A percentile compares a stretch with the other conserved stretches of the same genome.
These are phyloP conservation scores for Pichia exigua DNA, from an alignment of 805 yeast genomes.

Conservation along the genomic window DNA sequence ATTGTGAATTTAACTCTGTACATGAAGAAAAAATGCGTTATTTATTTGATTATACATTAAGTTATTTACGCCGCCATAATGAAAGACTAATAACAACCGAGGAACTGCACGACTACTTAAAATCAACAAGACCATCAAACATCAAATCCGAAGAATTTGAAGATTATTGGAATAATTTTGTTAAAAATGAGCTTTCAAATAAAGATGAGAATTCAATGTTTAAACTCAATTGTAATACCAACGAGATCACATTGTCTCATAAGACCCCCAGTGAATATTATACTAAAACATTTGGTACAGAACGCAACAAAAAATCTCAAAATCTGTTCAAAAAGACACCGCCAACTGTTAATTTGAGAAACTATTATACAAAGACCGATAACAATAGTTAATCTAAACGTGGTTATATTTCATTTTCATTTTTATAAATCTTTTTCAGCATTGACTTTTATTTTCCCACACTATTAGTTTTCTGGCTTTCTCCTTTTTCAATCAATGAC, in stretches of 20 bases:
- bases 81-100: constrained; percentile 58
- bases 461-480: neutral
- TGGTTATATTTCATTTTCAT: neutral
- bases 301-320: constrained; percentile 5
- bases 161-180: constrained; percentile 62
- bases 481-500: neutral
- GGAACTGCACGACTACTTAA: constrained; percentile 54
- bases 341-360: constrained; percentile 6
- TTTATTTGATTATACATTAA: constrained; percentile 59
- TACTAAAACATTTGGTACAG: constrained; percentile 7
- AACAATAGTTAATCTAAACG: neutral
- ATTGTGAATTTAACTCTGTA: constrained; percentile 68
- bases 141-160: constrained; percentile 60
- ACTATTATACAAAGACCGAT: constrained; percentile 1
- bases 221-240: constrained; percentile 49
- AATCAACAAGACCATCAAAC: constrained; percentile 45
- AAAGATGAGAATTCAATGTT: constrained; percentile 40
- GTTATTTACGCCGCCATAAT: constrained; percentile 56
- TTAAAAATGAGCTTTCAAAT: constrained; percentile 2
- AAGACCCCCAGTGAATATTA: constrained; percentile 18
- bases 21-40: constrained; percentile 60
- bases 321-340: constrained; percentile 8
- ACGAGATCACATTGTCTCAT: constrained; percentile 41
- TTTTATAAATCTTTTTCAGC: neutral
- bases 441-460: too few relatives aligned